Evolutionary conservation across 805 yeast genomes (phyloP), one percentile per base, ranked within the genome.

Genomic region (baker's yeast (Saccharomyces cerevisiae)): DNA sequence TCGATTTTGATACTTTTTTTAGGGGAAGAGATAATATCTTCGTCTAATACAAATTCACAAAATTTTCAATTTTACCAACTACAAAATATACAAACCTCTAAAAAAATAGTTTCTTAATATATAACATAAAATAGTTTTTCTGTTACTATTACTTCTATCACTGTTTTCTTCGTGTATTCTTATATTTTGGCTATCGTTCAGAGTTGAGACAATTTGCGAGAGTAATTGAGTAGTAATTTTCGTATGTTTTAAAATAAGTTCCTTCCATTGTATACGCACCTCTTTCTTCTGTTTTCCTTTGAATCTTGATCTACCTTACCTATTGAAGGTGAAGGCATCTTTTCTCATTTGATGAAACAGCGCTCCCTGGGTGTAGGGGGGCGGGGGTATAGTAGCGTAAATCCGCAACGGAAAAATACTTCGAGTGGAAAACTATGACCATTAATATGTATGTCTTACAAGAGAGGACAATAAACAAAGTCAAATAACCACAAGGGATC

Each of bases 401-500:
- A 36, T 36, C 43, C 22, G 43, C 4, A 36, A 36, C 17, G 6
- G 43, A n/a, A 29, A 17, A 36, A 36, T 17, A 17, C 24, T 36
- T 36, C 22, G 43, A 10, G 8, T 24, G 14, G 28, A 27, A 47
- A 28, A 9, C 5, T 28, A 28, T 13, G 14, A 13, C 17, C n/a
- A 47, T 6, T 30, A n/a, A 24, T 14, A 6, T 4, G 9, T 17
- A 28, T 14, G 41, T 47, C 9, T 14, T 9, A 47, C 36, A 11
- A 47, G 22, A 28, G 43, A 17, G 24, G 9, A 32, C 24, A 11
- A 28, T 26, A 32, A 32, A 51, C 13, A 32, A 70, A 58, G 71
- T 71, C 57, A 66, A 70, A 61, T 62, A 58, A 27, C 47, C 61
- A 46, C 13, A 69, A 63, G 21, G 47, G 14, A 43, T 29, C 30